Evolutionary conservation across 345 rosid genomes (phyloP).

Genomic region (Eucalyptus erythrocorys): DNA sequence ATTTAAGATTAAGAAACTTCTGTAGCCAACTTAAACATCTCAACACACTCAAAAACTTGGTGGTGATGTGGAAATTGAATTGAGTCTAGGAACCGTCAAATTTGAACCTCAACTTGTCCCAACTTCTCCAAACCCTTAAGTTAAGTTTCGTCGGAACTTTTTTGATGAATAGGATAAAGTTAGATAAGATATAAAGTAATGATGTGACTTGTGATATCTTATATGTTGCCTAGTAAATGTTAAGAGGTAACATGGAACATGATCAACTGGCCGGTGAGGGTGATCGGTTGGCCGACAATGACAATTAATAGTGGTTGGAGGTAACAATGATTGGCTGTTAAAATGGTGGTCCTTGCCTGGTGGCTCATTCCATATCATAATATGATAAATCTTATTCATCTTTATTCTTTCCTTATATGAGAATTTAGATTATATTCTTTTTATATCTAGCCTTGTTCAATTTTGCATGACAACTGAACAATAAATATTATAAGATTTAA

Average conservation of each 20-base stretch:
- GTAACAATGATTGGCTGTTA: not conserved
- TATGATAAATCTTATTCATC: too few relatives aligned
- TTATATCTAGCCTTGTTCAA: fast-evolving
- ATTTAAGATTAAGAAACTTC: not conserved
- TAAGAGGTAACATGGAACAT: not conserved
- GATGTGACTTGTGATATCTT: too few relatives aligned
- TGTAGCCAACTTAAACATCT: not conserved
- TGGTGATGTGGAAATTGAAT: not conserved
- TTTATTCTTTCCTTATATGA: not conserved
- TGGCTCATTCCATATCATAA: not conserved
- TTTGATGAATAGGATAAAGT: too few relatives aligned
- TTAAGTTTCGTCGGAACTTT: too few relatives aligned
- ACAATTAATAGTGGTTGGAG: not conserved
- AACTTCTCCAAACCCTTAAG: not conserved
- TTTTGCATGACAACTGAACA: fast-evolving
- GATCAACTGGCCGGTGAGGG: not conserved
- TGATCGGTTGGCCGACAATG: not conserved
- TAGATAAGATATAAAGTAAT: too few relatives aligned
- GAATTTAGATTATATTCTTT: fast-evolving
- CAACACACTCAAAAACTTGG: not conserved
- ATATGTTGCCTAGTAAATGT: too few relatives aligned
- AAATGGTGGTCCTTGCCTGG: fast-evolving
- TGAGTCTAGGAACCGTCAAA: not conserved
- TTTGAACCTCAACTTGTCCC: not conserved
- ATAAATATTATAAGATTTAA: too few relatives aligned